A percentile compares a stretch with the other conserved stretches of the same genome.
phyloP scores from a whole-genome alignment of 441 rosid genomes.

The Corymbia calophylla region DNA sequence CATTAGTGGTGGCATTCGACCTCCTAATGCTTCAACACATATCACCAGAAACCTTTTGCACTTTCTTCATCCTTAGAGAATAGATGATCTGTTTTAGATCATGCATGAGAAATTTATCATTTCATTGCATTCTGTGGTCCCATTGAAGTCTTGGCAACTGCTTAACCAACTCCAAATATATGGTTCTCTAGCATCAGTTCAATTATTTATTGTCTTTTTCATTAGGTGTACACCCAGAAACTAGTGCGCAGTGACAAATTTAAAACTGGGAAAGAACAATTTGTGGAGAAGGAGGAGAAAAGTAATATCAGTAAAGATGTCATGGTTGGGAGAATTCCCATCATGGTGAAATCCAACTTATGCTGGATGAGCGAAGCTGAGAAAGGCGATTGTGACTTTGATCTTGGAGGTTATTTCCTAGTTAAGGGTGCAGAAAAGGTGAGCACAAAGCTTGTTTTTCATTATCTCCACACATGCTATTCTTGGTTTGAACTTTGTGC shows the following conservation, averaged over 20 bases:
- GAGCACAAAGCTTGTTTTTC: conserved; percentile 4
- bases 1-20: neutral
- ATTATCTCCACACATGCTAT: neutral
- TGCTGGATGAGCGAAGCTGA: conserved; percentile 63
- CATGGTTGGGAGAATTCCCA: conserved; percentile 69
- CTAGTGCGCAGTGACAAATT: conserved; percentile 62
- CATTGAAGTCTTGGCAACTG: neutral
- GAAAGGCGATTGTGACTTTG: conserved; percentile 80
- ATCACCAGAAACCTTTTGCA: neutral
- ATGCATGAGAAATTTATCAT: neutral
- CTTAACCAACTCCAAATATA: neutral
- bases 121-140: neutral
- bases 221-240: conserved; percentile 44
- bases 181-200: neutral
- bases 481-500: neutral
- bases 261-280: conserved; percentile 72
- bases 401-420: conserved; percentile 82
- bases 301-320: conserved; percentile 37
- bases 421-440: conserved; percentile 96
- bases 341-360: conserved; percentile 82
- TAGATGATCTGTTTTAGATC: neutral
- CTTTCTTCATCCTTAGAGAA: neutral
- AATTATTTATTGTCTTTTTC: neutral
- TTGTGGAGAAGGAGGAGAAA: conserved; percentile 27
- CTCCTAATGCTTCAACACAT: neutral